phyloP scores from a whole-genome alignment of 2,329 filamentous ascomycete species.

The Botrytis porri region DNA sequence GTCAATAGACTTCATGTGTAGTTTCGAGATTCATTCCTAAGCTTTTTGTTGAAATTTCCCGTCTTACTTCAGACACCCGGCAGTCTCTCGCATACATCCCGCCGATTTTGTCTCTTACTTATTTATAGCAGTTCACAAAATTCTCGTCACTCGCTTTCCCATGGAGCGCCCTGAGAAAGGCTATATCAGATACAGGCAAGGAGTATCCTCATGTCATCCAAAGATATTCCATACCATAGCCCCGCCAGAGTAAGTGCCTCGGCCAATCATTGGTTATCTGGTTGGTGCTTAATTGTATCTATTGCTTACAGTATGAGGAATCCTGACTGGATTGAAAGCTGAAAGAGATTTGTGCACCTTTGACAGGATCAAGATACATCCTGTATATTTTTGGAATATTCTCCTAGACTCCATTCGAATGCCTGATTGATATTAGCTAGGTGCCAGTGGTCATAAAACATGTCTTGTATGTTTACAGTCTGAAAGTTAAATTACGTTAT shows the following conservation, averaged over 20 bases:
- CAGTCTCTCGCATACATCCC: background rate
- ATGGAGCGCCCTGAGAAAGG: no score
- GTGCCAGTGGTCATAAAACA: rapidly evolving
- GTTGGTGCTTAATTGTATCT: background rate
- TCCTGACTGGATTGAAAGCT: background rate
- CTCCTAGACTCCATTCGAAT: no score
- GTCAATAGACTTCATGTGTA: background rate
- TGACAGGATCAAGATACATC: rapidly evolving
- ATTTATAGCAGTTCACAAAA: no score
- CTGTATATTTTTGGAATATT: background rate
- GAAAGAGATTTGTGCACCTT: rapidly evolving
- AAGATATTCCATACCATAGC: no score
- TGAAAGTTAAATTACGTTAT: background rate
- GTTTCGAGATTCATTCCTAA: background rate
- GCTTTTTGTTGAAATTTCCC: no score
- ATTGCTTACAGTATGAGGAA: background rate
- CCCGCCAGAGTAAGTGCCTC: background rate
- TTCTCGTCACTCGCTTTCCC: background rate
- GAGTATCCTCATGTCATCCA: no score
- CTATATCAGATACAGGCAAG: background rate
- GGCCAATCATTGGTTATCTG: background rate
- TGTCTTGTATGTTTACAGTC: background rate
- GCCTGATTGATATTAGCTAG: background rate
- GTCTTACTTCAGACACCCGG: background rate
- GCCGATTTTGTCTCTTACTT: no score